Base-by-base conservation (phyloP, 352 stramenopile species). In the Phytophthora lateralis region DNA sequence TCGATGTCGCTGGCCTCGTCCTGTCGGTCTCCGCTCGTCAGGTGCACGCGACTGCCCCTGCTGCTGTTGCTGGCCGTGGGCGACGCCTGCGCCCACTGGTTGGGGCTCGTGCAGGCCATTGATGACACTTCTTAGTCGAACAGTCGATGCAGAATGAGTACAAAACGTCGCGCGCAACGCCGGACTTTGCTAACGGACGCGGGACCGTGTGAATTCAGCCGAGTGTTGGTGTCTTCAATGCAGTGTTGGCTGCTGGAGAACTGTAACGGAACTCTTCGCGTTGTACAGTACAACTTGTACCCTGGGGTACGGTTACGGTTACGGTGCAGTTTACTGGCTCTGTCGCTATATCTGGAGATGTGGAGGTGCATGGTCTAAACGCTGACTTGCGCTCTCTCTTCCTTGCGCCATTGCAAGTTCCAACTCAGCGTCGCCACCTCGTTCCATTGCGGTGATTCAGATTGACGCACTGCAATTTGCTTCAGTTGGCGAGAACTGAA, bases 91-190 rank as follows among this genome's bases (percentile, higher is more conserved):
- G 45, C 43, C 60, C 54, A 66, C 41, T 73, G 65, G 44, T 66
- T 70, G 30, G 54, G 60, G 32, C 60, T 70, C 15, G 37, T 56
- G 17, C 55, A 66, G 10, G 60, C 50, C 66, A 73, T 73, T 26
- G 39, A 26, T 15, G 39, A 17, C 20, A 29, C 38, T 55, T 66
- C 52, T 67, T 63, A 60, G 51, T 55, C 59, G 24, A 63, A 24
- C 14, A 11, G 11, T n/a, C 9, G n/a, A 55, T 46, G 20, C 21
- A 30, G 14, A 48, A 15, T 30, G 49, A 45, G 21, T 11, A 15
- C 4, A 15, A 32, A 42, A 24, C 21, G 21, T 3, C 21, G 21
- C 21, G 21, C 21, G 3, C 21, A 55, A 38, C 35, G 49, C 48
- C 20, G 11, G 42, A 29, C 42, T 48, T 27, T 42, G n/a, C n/a